Conservation (phyloP, 352 stramenopile genomes). For the Phytophthora crassamura region DNA sequence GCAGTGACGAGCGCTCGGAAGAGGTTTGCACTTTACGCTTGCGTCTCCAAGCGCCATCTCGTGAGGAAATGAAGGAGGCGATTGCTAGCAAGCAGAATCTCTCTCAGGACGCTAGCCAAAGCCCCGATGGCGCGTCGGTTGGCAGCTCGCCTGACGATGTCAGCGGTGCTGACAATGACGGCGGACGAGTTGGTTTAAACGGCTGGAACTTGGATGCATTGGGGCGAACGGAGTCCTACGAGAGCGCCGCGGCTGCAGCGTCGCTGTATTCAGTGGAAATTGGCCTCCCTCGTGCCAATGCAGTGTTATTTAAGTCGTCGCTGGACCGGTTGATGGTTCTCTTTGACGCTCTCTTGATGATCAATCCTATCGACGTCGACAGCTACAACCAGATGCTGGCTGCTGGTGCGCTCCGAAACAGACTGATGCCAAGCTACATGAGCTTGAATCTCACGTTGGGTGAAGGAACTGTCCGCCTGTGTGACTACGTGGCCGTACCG, state of each 20-base stretch:
- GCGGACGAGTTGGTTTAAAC: constrained; percentile 79
- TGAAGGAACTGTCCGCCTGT: constrained; percentile 69
- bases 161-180: constrained; percentile 83
- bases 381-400: constrained; percentile 78
- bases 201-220: constrained; percentile 80
- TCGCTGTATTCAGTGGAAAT: constrained; percentile 72
- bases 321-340: constrained; percentile 85
- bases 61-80: constrained; percentile 54
- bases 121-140: constrained; percentile 42
- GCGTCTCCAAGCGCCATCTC: constrained; percentile 55
- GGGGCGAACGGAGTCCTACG: constrained; percentile 63
- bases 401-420: constrained; percentile 53
- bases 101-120: constrained; percentile 75
- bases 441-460: constrained; percentile 63
- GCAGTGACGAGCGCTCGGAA: constrained; percentile 38
- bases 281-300: constrained; percentile 54
- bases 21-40: constrained; percentile 56
- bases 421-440: constrained; percentile 82
- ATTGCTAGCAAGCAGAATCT: constrained; percentile 69
- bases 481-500: constrained; percentile 49
- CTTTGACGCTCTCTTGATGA: constrained; percentile 86
- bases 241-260: constrained; percentile 57
- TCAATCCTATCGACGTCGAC: constrained; percentile 89
- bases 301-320: constrained; percentile 69
- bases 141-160: constrained; percentile 43